Evolutionary conservation across 176 grass and related monocot genomes (phyloP), one percentile per base, ranked within the genome.

Genomic region (Alloteropsis semialata): DNA sequence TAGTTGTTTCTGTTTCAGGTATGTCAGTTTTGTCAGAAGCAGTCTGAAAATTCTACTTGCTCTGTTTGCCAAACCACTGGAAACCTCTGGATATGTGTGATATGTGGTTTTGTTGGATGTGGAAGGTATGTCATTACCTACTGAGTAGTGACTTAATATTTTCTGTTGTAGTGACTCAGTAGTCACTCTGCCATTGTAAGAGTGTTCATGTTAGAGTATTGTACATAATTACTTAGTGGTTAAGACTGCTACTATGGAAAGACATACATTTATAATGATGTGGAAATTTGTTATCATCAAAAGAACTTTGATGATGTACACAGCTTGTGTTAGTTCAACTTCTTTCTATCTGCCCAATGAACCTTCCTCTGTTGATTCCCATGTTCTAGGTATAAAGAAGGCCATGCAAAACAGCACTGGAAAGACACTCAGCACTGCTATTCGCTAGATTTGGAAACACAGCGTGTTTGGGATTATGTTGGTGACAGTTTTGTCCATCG

Each of bases 11-110:
- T 30, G 29, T 88, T 90, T 92, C 89, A 98, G 96, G 92, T 98
- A 29, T 95, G 96, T 46, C 96, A 93, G 71, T 91, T 95, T 79
- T 95, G 89, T 91, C 93, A 93, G 82, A 91, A 91, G 77, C 84
- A 87, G 41, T 87, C 91, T 57, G 84, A 92, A 72, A 90, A 98
- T 82, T 89, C 89, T 45, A 95, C 92, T 75, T 98, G 96, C 84
- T 95, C 96, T 79, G 92, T 98, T 80, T 98, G 96, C 66, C 84
- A 86, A 69, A 95, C 90, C 34, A 85, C 89, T 42, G 89, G 89
- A 93, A 91, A 98, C 81, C 92, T 98, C 10, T 98, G 96, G 96
- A 98, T 95, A 68, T 98, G 96, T 84, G 80, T 98, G 38, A 95
- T 98, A 54, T 98, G 96, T 63, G 96, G 96, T 87, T 98, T 95